phyloP scores from a whole-genome alignment of 345 rosid species.

The Anastatica hierochuntica region DNA sequence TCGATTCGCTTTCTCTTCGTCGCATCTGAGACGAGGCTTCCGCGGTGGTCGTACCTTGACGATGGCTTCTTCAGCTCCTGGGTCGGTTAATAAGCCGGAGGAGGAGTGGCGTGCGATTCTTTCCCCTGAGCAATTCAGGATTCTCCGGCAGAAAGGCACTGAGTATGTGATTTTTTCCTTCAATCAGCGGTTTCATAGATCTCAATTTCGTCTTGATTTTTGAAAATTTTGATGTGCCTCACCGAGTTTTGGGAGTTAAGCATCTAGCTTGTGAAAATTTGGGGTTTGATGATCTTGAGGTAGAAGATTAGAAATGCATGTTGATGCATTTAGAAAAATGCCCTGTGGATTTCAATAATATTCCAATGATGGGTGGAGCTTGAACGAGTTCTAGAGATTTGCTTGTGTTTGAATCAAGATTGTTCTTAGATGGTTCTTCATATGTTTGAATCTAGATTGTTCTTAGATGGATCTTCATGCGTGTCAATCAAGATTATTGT shows the following conservation, averaged over 20 bases:
- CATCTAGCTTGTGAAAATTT: not conserved
- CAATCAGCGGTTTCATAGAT: too few relatives aligned
- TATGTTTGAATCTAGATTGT: too few relatives aligned
- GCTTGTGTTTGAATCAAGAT: too few relatives aligned
- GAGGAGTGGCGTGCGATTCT: slow-evolving; percentile 88
- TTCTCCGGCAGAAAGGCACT: slow-evolving; percentile 77
- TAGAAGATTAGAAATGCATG: not conserved
- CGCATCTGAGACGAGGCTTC: slow-evolving; percentile 28
- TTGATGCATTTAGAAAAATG: too few relatives aligned
- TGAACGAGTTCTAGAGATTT: too few relatives aligned
- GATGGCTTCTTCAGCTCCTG: slow-evolving; percentile 45
- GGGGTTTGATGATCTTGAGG: not conserved
- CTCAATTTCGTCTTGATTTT: not conserved
- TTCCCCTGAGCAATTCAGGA: slow-evolving; percentile 76
- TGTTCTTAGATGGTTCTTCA: too few relatives aligned
- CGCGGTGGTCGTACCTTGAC: slow-evolving; percentile 39
- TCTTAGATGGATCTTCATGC: too few relatives aligned
- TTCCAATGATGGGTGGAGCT: too few relatives aligned
- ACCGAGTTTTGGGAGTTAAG: not conserved
- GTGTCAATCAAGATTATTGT: not conserved
- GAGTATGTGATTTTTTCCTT: slow-evolving; percentile 10
- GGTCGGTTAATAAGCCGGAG: slow-evolving; percentile 60
- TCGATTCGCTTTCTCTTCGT: slow-evolving; percentile 7
- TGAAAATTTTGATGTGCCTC: not conserved
- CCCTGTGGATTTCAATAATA: too few relatives aligned